phyloP scores from a whole-genome alignment of 345 rosid genomes.

The Acer saccharum region DNA sequence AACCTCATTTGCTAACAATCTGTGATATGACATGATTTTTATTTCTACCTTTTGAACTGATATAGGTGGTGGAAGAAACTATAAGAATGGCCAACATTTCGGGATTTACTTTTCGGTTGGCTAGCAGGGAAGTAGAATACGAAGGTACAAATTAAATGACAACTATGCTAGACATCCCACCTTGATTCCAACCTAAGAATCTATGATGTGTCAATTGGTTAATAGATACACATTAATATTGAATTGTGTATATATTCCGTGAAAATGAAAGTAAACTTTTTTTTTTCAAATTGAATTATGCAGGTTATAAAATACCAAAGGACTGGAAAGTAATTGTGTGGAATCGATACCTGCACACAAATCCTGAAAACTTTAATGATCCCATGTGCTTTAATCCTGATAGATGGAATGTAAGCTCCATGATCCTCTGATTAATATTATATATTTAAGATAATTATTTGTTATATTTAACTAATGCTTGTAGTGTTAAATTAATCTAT shows the following conservation, averaged over 20 bases:
- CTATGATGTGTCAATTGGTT: too few species aligned
- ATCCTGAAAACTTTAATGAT: constrained; percentile 35
- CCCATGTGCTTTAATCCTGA: constrained; percentile 46
- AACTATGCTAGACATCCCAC: too few species aligned
- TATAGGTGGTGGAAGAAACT: constrained; percentile 44
- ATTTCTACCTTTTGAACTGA: too few species aligned
- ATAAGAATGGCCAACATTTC: constrained; percentile 41
- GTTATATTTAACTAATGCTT: not conserved
- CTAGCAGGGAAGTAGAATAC: constrained; percentile 30
- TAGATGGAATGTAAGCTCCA: constrained; percentile 41
- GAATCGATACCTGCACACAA: constrained; percentile 39
- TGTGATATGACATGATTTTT: too few species aligned
- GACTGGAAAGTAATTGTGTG: constrained; percentile 39
- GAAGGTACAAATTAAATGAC: constrained; percentile 19
- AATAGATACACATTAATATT: too few species aligned
- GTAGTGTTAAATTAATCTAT: too few species aligned
- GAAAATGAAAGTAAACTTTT: too few species aligned
- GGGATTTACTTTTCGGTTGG: constrained; percentile 15
- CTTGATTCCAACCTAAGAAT: too few species aligned
- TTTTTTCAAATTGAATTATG: not conserved
- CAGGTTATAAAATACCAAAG: constrained; percentile 46
- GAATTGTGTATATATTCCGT: too few species aligned
- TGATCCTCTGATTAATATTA: too few species aligned
- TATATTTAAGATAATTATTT: too few species aligned
- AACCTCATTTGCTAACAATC: too few species aligned